These are phyloP conservation scores for Fonsecaea multimorphosa DNA, from an alignment of 2,329 filamentous ascomycete genomes.

Conservation along the genomic window DNA sequence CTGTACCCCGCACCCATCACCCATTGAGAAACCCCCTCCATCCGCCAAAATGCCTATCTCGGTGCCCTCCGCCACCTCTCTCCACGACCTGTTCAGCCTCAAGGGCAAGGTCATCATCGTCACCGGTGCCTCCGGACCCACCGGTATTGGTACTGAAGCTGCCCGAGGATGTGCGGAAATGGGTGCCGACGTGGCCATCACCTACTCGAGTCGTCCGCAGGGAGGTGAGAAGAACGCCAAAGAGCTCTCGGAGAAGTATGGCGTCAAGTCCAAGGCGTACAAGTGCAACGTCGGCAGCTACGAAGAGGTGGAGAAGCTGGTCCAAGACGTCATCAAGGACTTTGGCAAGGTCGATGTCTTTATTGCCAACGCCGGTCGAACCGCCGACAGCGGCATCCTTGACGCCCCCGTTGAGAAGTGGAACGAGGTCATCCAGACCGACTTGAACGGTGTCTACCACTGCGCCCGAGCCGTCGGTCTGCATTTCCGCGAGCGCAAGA, in stretches of 20 bases:
- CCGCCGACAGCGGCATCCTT: slow-evolving; percentile 70
- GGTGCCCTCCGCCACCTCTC: slow-evolving; percentile 35
- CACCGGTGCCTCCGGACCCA: slow-evolving; percentile 57
- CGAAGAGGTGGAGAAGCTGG: slow-evolving; percentile 62
- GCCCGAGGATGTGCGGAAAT: slow-evolving; percentile 69
- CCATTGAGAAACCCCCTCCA: slow-evolving; percentile 11
- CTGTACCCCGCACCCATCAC: slow-evolving; percentile 14
- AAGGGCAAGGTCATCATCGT: slow-evolving; percentile 56
- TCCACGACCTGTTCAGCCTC: slow-evolving; percentile 55
- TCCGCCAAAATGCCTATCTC: slow-evolving; percentile 39
- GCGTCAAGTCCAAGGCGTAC: slow-evolving; percentile 71
- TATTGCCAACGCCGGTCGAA: slow-evolving; percentile 73
- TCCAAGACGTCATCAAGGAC: slow-evolving; percentile 67
- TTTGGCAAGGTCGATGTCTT: slow-evolving; percentile 73
- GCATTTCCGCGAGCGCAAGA: slow-evolving; percentile 72
- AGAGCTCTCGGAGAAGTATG: slow-evolving; percentile 65
- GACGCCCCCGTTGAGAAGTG: slow-evolving; percentile 74
- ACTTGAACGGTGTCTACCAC: slow-evolving; percentile 84
- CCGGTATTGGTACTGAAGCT: slow-evolving; percentile 70
- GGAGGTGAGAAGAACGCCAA: slow-evolving; percentile 71
- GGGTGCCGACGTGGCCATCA: slow-evolving; percentile 69
- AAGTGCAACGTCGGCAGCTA: slow-evolving; percentile 67
- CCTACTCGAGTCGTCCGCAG: slow-evolving; percentile 66
- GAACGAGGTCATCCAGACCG: slow-evolving; percentile 80
- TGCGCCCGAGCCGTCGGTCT: slow-evolving; percentile 87